Base-by-base conservation (phyloP, 148 eudicot species). In the Drosera capensis region DNA sequence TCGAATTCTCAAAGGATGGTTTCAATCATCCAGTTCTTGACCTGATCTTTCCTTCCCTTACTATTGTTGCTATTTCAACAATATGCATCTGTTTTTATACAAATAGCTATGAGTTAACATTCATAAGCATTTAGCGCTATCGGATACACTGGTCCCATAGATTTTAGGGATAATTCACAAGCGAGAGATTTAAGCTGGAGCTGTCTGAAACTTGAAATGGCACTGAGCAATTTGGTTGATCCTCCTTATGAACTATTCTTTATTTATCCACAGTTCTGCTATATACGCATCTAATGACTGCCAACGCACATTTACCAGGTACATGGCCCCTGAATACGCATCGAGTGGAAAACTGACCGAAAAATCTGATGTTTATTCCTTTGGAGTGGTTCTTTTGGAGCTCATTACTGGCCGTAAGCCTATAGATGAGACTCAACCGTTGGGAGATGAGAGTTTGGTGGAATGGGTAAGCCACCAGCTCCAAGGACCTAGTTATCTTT, bases 351-450 rank as follows among this genome's bases (percentile, higher is more conserved):
- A 21, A 16, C 37, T 63, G 57, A 43, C 57, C 8, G 56, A 59
- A 25, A 54, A 42, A 14, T 25, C 56, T 20, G 65, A 65, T 59
- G 65, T 65, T 20, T 65, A 14, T 34, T 29, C 52, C 5, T 65
- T 59, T 59, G 70, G 65, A 13, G 23, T 26, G 17, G 36, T 54
- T 31, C 44, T 58, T 29, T 52, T 52, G 25, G 34, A 23, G 22
- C 55, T 64, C 15, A 34, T 64, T 13, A 64, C 59, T 6, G 59
- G 68, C 24, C 55, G 55, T 34, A 51, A 39, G 55, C 45, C 55
- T 6, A 45, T 51, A 7, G 55, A 51, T 51, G 44, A n/a, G 39
- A 21, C 44, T n/a, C 55, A 51, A 18, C 55, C 55, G 9, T 19
- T 51, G 23, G 55, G 55, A 23, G 55, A 51, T 51, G 55, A 51